Base-by-base conservation (phyloP, 306 rosid species). In the Citrullus colocynthis region DNA sequence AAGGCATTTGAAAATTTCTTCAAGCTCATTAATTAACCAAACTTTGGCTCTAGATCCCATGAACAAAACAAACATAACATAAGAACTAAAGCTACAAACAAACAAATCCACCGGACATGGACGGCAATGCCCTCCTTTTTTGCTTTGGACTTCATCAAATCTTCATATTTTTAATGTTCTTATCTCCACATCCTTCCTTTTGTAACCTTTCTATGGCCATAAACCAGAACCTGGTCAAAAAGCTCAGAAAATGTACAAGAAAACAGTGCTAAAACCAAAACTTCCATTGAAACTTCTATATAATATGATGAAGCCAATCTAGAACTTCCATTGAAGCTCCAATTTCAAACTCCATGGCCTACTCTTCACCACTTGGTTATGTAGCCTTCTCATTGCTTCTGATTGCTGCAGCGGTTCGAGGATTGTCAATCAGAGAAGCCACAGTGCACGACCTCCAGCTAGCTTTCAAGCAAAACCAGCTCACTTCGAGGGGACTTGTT, bases 401-500 rank as follows among this genome's bases (percentile, higher is more conserved):
- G 9, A 11, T 85, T 85, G 28, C 67, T 9, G 41, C 20, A 3
- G 32, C 11, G 8, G 78, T 49, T 51, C 73, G 66, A 15, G 60
- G 52, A 7, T 28, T 63, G 9, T 49, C 81, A 14, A 63, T 88
- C 55, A 81, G 45, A 58, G 90, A 89, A 85, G 90, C 88, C 74
- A 76, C 83, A 7, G 58, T 89, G 15, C n/a, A 74, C n/a, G 85
- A 86, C 42, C 78, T 89, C 70, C 88, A 82, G 15, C 80, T 57
- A 6, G 93, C 91, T 70, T 86, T 89, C 65, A 45, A 70, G 73
- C 84, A 70, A 21, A 83, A 80, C 45, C 36, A 74, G 42, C 79
- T 87, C 18, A 85, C 90, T 16, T 88, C 91, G 1, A 83, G 84
- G 44, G 62, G 74, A 39, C 77, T 86, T 9, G 87, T 84, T 16